These are phyloP conservation scores for Saccharomycodes ludwigii DNA, from an alignment of 805 yeast species.

Conservation along the genomic window DNA sequence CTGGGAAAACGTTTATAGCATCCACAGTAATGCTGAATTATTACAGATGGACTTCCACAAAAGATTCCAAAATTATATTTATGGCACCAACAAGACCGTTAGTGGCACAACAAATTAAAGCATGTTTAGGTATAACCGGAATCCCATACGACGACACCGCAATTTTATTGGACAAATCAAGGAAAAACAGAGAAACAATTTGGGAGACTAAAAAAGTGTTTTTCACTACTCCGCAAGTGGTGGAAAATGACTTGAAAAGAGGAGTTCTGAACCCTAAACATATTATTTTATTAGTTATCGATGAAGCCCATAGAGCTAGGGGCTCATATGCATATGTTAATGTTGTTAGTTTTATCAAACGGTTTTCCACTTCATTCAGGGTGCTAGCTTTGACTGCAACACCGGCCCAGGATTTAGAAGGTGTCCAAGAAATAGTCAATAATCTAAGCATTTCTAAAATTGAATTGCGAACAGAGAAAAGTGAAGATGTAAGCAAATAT, in stretches of 20 bases:
- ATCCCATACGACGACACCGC: slow-evolving; percentile 69
- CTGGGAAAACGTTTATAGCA: slow-evolving; percentile 95
- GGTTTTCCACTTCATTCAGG: slow-evolving; percentile 57
- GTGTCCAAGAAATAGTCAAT: slow-evolving; percentile 74
- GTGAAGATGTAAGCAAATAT: slow-evolving; percentile 68
- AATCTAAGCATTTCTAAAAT: slow-evolving; percentile 63
- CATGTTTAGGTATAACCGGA: slow-evolving; percentile 81
- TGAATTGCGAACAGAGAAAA: slow-evolving; percentile 77
- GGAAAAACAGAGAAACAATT: slow-evolving; percentile 56
- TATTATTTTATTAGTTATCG: slow-evolving; percentile 68
- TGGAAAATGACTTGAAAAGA: slow-evolving; percentile 72
- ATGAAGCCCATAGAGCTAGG: slow-evolving; percentile 91
- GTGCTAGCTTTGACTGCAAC: slow-evolving; percentile 89
- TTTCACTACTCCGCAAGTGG: slow-evolving; percentile 93
- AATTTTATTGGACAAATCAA: slow-evolving; percentile 47
- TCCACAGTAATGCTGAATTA: slow-evolving; percentile 86
- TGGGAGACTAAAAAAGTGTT: slow-evolving; percentile 74
- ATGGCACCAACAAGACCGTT: slow-evolving; percentile 96
- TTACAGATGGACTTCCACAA: slow-evolving; percentile 60
- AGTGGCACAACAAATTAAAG: slow-evolving; percentile 92
- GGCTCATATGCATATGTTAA: slow-evolving; percentile 84
- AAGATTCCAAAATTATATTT: slow-evolving; percentile 66
- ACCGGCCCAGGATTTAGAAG: slow-evolving; percentile 79
- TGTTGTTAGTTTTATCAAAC: slow-evolving; percentile 54
- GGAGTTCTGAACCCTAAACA: slow-evolving; percentile 70